Percentiles rank a stretch among this genome's conserved stretches.
Evolutionary conservation across 495 filamentous ascomycete genomes (phyloP).

Genomic region (Clavariopsis aquatica): DNA sequence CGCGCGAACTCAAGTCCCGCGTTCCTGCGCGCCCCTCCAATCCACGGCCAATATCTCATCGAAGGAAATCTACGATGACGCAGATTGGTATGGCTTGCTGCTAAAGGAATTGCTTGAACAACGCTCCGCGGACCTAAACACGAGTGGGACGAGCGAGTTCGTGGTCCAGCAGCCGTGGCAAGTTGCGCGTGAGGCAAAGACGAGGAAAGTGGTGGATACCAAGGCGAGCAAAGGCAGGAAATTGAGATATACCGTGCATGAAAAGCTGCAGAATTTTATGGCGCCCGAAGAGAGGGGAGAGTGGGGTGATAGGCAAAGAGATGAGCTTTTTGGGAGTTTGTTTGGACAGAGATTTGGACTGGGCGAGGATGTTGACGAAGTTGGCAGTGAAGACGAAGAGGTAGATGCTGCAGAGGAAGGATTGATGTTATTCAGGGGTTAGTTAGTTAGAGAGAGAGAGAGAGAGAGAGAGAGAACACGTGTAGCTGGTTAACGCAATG

Average conservation of each 20-base stretch:
- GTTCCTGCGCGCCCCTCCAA: slow-evolving; percentile 73
- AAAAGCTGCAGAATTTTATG: slow-evolving; percentile 98
- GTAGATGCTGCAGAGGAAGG: slow-evolving; percentile 64
- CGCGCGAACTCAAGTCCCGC: slow-evolving; percentile 63
- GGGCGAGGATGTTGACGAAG: slow-evolving; percentile 58
- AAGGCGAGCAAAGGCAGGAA: slow-evolving; percentile 95
- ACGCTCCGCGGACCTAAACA: slow-evolving; percentile 57
- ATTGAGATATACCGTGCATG: slow-evolving; percentile 88
- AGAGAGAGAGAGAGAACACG: no score
- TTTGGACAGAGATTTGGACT: slow-evolving; percentile 77
- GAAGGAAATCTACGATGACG: slow-evolving; percentile 77
- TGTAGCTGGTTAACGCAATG: no score
- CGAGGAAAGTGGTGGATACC: slow-evolving; percentile 80
- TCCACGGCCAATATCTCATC: slow-evolving; percentile 55
- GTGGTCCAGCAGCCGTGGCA: slow-evolving; percentile 56
- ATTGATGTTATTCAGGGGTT: slow-evolving; percentile 57
- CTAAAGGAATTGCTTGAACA: slow-evolving; percentile 91
- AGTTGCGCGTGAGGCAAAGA: slow-evolving; percentile 71
- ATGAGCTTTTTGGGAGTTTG: slow-evolving; percentile 85
- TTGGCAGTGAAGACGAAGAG: slow-evolving; percentile 56
- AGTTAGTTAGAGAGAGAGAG: neutral
- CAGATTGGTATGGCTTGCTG: slow-evolving; percentile 87
- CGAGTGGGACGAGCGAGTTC: slow-evolving; percentile 47
- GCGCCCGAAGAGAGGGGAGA: slow-evolving; percentile 76
- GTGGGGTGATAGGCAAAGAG: slow-evolving; percentile 77